These are phyloP conservation scores for Fragilaria radians DNA, from an alignment of 108 stramenopile genomes.

Conservation along the genomic window DNA sequence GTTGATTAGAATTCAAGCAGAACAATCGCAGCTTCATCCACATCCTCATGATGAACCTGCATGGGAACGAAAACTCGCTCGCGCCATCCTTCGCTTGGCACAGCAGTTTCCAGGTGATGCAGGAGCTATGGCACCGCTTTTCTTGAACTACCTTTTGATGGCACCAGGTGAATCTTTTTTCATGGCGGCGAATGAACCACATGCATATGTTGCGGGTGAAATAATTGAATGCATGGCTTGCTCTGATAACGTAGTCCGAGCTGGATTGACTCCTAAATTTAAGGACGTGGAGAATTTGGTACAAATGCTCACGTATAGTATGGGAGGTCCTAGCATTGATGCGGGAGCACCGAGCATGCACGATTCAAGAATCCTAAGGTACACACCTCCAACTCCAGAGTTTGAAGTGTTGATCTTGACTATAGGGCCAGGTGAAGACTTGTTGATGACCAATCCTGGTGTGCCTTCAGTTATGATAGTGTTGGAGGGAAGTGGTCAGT, in stretches of 20 bases:
- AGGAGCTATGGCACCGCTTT: constrained; percentile 85
- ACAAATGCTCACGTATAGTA: constrained; percentile 89
- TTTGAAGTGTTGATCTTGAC: constrained; percentile 73
- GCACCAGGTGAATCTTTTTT: constrained; percentile 85
- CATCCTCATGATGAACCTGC: constrained; percentile 41
- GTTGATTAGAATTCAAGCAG: constrained; percentile 53
- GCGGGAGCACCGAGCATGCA: constrained; percentile 49
- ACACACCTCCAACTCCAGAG: constrained; percentile 72
- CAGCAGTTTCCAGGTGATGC: constrained; percentile 88
- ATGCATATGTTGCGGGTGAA: constrained; percentile 94
- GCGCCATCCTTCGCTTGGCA: constrained; percentile 67
- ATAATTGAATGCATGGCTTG: constrained; percentile 98
- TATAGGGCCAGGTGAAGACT: constrained; percentile 53
- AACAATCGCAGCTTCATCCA: constrained; percentile 38
- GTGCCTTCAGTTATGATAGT: constrained; percentile 63
- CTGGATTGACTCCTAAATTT: constrained; percentile 97
- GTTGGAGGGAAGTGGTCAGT: constrained; percentile 61
- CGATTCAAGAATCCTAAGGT: constrained; percentile 61
- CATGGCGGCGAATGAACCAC: constrained; percentile 89
- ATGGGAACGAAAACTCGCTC: constrained; percentile 64
- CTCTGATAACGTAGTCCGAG: constrained; percentile 97
- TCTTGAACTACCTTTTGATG: constrained; percentile 78
- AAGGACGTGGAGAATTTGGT: constrained; percentile 93
- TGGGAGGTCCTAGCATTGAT: constrained; percentile 74
- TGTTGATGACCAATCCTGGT: constrained; percentile 34